Base-by-base conservation (phyloP, 78 protist species). In the Dictyostelium citrinum region DNA sequence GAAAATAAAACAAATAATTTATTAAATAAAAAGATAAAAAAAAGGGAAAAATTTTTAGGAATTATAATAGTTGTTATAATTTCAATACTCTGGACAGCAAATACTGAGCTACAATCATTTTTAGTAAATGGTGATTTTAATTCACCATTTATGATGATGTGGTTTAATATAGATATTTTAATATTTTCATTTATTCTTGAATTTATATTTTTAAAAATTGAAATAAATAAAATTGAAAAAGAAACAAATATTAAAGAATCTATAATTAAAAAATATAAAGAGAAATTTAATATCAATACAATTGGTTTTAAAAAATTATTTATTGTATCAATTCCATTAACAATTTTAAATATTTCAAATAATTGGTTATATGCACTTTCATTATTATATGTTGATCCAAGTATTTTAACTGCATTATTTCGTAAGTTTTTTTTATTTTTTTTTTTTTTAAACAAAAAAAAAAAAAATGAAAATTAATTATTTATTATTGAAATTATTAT, bases 381-480 rank as follows among this genome's bases (percentile, higher is more conserved):
- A n/a, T n/a, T n/a, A n/a, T n/a, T n/a, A n/a, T 39, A n/a, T 78
- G 84, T 49, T 72, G 77, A 43, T 51, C 92, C 79, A 41, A 86
- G 92, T 64, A 75, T 75, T 35, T 24, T 71, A 14, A 77, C 46
- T 75, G 92, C 84, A 5, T 43, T 86, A n/a, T 86, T 17, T 64
- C 92, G 79, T 71, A 71, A 17, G 78, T 71, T 17, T n/a, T 5
- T 20, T 3, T 20, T 55, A 5, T 49, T 55, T 55, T 55, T 17
- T 20, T 17, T 55, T 55, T 55, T 45, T 2, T 9, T 45, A 10
- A 45, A 45, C 1, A 45, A 39, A 39, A 39, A 37, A 37, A 37
- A 39, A 2, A 39, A 39, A 39, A 39, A 39, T 39, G 5, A 3
- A 39, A n/a, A n/a, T n/a, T 1, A 39, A 3, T 5, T 37, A 4